Base-by-base conservation (phyloP, 1,139 yeast species). In the Tardiomyces depauwii region DNA sequence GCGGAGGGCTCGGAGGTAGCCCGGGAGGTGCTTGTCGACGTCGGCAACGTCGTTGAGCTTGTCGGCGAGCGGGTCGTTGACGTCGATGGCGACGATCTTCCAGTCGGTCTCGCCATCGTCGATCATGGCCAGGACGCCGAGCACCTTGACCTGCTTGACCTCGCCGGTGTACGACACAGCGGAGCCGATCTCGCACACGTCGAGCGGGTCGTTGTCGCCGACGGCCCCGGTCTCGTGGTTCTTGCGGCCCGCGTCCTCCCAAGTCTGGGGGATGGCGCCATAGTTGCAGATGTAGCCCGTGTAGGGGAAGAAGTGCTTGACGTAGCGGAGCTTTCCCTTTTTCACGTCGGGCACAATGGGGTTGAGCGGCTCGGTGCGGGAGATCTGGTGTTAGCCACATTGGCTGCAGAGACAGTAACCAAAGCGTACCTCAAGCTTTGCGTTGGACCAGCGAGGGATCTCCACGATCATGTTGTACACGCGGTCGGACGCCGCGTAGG, bases 61-160 rank as follows among this genome's bases (percentile, higher is more conserved):
- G 42, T 77, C 62, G 45, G 94, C 88, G 55, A 85, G 70, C 49
- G 91, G 88, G 63, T 87, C 96, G 50, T 76, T 72, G 45, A 75
- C 71, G 60, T 82, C 83, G 55, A 87, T 76, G 52, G 80, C 95
- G 58, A 87, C 77, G 47, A 87, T 78, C 67, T 87, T 87, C 96
- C 96, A 87, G 68, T 87, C 96, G 55, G 93, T 80, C 68, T 86
- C 95, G 51, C 95, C 95, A 64, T 86, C 95, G 62, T 87, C 95
- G 55, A 87, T 76, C 57, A 87, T 71, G 38, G 95, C 95, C 76
- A 86, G 76, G 51, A 85, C 78, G 54, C 96, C 96, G 54, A 87
- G 70, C 36, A 85, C 86, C 66, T 84, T 85, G 49, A 86, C 95
- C 63, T 81, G 80, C 60, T 79, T 80, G 57, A 86, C 78, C 60